Evolutionary conservation across 169 alveolate species (phyloP).

Genomic region (Perkinsus chesapeaki): DNA sequence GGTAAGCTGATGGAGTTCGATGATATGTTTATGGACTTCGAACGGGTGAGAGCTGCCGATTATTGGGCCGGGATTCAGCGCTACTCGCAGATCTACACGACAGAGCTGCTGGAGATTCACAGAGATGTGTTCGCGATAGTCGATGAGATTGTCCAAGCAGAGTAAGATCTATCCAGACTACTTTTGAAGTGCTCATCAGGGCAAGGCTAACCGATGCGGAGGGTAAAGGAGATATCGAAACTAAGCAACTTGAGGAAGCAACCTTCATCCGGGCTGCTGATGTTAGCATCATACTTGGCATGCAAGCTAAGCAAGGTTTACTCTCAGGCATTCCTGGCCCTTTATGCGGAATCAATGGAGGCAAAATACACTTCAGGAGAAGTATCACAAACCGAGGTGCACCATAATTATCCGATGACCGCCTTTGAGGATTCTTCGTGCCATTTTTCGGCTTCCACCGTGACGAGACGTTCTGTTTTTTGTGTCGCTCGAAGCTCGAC

Average conservation of each 20-base stretch:
- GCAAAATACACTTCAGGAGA: background rate
- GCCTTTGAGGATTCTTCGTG: background rate
- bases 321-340: background rate
- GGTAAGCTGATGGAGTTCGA: background rate
- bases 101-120: background rate
- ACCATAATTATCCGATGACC: too few relatives aligned
- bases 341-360: background rate
- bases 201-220: background rate
- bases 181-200: background rate
- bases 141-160: background rate
- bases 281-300: background rate
- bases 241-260: background rate
- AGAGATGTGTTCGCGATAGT: background rate
- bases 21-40: background rate
- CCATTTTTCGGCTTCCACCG: background rate
- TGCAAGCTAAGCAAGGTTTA: background rate
- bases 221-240: background rate
- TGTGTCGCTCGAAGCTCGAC: too few relatives aligned
- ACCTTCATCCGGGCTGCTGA: background rate
- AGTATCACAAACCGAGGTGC: background rate
- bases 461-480: too few relatives aligned
- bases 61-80: background rate
- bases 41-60: background rate
- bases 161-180: background rate
- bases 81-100: background rate